Evolutionary conservation across 306 rosid genomes (phyloP), one percentile per base, ranked within the genome.

Genomic region (Corylus heterophylla): DNA sequence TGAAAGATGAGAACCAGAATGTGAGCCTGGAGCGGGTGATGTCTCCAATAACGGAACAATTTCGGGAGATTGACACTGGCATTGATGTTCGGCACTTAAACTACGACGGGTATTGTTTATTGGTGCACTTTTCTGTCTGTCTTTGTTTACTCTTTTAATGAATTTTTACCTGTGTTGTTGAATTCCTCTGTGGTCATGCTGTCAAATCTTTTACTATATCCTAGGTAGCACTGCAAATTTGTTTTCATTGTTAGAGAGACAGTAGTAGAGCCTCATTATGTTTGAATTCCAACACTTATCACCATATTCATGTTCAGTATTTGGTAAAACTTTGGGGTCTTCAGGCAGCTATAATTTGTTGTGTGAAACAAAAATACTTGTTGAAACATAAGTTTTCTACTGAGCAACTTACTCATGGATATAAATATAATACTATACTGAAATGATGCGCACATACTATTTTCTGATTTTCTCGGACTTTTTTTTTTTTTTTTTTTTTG

Each of bases 41-140:
- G 99, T 91, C 99, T 27, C 98, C 99, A 55, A 91, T 96, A 82
- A 96, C 93, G 99, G 97, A 96, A 83, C 97, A 96, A 71, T 93
- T 96, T 82, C 94, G 93, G 63, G 98, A 96, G 87, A 96, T 96
- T 89, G 98, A 91, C 83, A 91, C 99, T 73, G 89, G 97, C 86
- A 93, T 93, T 0, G 99, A 82, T 93, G 98, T 81, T 96, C 97
- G 11, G 96, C 98, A 70, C 74, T 79, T 68, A 96, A 90, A 86
- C 97, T 83, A 82, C 90, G 90, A 76, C 99, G 93, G 97, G 99
- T 95, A 82, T 9, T 25, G 5, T 59, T 29, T 47, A 72, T 68
- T 1, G n/a, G 18, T 25, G 29, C 71, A 39, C 29, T 11, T 18
- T 67, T 16, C 29, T 17, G 29, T 9, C 2, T 12, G n/a, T 12